Percentiles rank a stretch among this genome's conserved stretches.
phyloP scores from a whole-genome alignment of 2,329 filamentous ascomycete genomes.

The Arthrocladium fulminans region DNA sequence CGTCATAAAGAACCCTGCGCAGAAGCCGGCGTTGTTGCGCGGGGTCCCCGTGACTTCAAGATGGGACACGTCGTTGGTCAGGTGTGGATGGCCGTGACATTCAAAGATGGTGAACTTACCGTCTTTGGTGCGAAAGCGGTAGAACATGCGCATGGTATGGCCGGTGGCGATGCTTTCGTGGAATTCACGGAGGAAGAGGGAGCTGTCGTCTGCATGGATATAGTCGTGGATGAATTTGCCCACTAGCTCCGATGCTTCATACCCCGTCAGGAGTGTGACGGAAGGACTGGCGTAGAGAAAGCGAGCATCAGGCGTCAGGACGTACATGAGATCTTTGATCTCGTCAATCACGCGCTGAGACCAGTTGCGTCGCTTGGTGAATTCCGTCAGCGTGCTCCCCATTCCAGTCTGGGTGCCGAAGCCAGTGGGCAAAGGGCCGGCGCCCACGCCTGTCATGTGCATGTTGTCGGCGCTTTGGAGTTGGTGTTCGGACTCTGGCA shows the following conservation, averaged over 20 bases:
- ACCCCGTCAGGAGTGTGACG: constrained; percentile 65
- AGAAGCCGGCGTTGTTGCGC: constrained; percentile 59
- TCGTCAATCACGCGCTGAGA: constrained; percentile 82
- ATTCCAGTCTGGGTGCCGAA: constrained; percentile 36
- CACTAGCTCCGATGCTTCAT: constrained; percentile 59
- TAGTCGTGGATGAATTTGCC: constrained; percentile 71
- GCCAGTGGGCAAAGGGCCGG: constrained; percentile 48
- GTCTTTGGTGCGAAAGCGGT: constrained; percentile 69
- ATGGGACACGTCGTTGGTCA: constrained; percentile 53
- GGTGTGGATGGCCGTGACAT: constrained; percentile 84
- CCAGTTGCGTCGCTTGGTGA: constrained; percentile 66
- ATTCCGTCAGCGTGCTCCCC: constrained; percentile 52
- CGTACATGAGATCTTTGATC: constrained; percentile 77
- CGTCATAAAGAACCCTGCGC: constrained; percentile 90
- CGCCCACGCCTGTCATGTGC: constrained; percentile 39
- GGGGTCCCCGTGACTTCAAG: constrained; percentile 44
- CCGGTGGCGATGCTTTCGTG: constrained; percentile 79
- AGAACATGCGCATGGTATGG: constrained; percentile 74
- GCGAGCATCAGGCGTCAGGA: constrained; percentile 73
- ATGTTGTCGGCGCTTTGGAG: constrained; percentile 13
- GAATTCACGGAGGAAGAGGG: constrained; percentile 76
- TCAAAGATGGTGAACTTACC: constrained; percentile 73
- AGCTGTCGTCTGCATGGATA: constrained; percentile 76
- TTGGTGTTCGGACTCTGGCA: constrained; percentile 21
- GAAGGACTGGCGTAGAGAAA: constrained; percentile 82